These are phyloP conservation scores for Papiliotrema flavescens DNA, from an alignment of 1,284 basidiomycete species.

Conservation along the genomic window DNA sequence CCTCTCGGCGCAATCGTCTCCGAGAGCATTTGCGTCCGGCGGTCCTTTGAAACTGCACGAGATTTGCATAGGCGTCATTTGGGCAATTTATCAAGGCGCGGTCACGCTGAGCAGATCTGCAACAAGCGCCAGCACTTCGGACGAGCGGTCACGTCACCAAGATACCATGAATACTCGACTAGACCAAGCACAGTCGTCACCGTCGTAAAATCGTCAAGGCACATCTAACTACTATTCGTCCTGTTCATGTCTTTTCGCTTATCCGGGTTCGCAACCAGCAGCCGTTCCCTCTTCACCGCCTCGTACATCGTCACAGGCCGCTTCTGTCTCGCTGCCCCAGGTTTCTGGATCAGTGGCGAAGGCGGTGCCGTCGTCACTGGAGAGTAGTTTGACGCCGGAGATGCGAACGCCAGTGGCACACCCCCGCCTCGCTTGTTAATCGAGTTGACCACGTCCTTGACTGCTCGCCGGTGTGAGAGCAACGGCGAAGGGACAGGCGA, in stretches of 20 bases:
- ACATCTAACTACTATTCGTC: slow-evolving; percentile 4
- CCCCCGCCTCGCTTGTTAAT: slow-evolving; percentile 33
- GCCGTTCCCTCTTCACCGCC: slow-evolving; percentile 16
- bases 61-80: too few relatives aligned
- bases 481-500: slow-evolving; percentile 20
- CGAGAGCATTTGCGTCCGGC: too few relatives aligned
- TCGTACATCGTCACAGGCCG: slow-evolving; percentile 19
- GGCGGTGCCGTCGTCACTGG: slow-evolving; percentile 4
- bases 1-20: too few relatives aligned
- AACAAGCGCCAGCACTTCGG: too few relatives aligned
- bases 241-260: slow-evolving; percentile 2
- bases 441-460: slow-evolving; percentile 35
- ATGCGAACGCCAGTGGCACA: slow-evolving; percentile 14
- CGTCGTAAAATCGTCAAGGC: too few relatives aligned
- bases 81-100: too few relatives aligned
- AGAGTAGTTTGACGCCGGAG: slow-evolving; percentile 24
- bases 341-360: not conserved
- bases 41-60: too few relatives aligned
- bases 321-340: not conserved
- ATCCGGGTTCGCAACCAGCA: slow-evolving; percentile 28
- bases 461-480: slow-evolving; percentile 26
- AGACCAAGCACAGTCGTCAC: too few relatives aligned
- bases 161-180: not conserved
- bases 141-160: too few relatives aligned
- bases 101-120: too few relatives aligned